These are phyloP conservation scores for Physcomitrellopsis africana DNA, from an alignment of 225 moss, liverwort and hornwort genomes.

Conservation along the genomic window DNA sequence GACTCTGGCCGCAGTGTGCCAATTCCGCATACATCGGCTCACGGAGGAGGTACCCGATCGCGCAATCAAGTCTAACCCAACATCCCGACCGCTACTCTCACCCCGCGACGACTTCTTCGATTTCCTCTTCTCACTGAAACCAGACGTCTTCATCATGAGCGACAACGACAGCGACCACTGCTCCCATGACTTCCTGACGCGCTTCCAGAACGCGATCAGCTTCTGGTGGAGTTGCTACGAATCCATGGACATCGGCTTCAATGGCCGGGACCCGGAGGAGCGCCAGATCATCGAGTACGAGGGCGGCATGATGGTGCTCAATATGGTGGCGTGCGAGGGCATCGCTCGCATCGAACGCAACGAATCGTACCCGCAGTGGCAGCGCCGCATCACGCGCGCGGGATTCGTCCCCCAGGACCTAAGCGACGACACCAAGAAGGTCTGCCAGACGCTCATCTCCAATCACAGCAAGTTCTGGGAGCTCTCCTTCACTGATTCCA, in stretches of 20 bases:
- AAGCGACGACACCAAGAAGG: slow-evolving; percentile 58
- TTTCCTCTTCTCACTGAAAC: slow-evolving; percentile 63
- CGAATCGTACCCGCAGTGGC: slow-evolving; percentile 51
- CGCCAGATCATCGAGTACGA: slow-evolving; percentile 67
- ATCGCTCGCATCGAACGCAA: slow-evolving; percentile 64
- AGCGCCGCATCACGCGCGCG: slow-evolving; percentile 46
- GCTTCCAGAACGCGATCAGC: slow-evolving; percentile 41
- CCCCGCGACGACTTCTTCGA: slow-evolving; percentile 67
- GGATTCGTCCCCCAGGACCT: slow-evolving; percentile 54
- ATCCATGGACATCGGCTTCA: slow-evolving; percentile 41
- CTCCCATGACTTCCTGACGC: slow-evolving; percentile 51
- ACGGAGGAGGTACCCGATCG: slow-evolving; percentile 28
- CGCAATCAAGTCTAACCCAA: not conserved
- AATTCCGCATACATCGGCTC: slow-evolving; percentile 74
- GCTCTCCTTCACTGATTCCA: slow-evolving; percentile 26
- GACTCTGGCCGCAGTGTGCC: slow-evolving; percentile 67
- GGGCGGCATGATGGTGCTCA: slow-evolving; percentile 52
- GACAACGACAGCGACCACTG: slow-evolving; percentile 69
- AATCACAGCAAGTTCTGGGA: slow-evolving; percentile 64
- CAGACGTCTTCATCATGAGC: slow-evolving; percentile 66
- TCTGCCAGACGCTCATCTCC: slow-evolving; percentile 39
- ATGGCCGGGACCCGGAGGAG: slow-evolving; percentile 53
- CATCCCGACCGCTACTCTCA: slow-evolving; percentile 31
- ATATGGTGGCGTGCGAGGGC: slow-evolving; percentile 71
- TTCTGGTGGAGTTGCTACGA: slow-evolving; percentile 73